phyloP scores from a whole-genome alignment of 2,329 filamentous ascomycete genomes.

The Periconia sp. region DNA sequence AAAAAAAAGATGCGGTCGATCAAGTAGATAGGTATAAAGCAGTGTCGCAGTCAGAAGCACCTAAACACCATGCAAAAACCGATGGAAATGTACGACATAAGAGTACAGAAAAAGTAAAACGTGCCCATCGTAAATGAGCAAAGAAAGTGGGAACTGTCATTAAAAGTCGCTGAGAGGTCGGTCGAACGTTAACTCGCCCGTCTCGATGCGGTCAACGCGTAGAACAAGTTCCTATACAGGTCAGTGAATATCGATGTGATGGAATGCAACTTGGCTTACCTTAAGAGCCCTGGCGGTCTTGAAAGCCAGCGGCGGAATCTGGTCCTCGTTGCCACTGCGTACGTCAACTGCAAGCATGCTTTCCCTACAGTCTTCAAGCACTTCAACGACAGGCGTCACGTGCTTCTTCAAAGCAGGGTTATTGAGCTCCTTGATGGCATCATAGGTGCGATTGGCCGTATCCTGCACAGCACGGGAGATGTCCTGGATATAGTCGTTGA shows the following conservation, averaged over 20 bases:
- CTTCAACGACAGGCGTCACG: constrained; percentile 54
- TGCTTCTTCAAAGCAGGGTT: constrained; percentile 56
- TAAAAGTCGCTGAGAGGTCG: constrained; percentile 36
- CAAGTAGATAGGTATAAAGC: not conserved
- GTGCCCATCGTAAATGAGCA: not conserved
- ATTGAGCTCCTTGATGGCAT: constrained; percentile 50
- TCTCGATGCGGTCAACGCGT: constrained; percentile 45
- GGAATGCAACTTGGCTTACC: constrained; percentile 39
- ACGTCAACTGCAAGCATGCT: constrained; percentile 65
- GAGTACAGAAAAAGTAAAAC: not conserved
- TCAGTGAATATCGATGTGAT: constrained; percentile 12
- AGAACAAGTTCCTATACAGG: constrained; percentile 43
- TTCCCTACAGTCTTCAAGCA: constrained; percentile 64
- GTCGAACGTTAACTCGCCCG: constrained; percentile 40
- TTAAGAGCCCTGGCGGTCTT: constrained; percentile 82
- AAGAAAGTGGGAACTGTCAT: not conserved
- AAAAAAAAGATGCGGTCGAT: not conserved
- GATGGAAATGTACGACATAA: not conserved
- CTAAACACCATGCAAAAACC: constrained; percentile 5
- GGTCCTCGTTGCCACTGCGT: constrained; percentile 62
- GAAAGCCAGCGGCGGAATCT: constrained; percentile 81
- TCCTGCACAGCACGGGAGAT: constrained; percentile 72
- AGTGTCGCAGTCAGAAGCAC: not conserved
- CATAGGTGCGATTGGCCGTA: constrained; percentile 66
- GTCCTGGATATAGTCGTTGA: constrained; percentile 68